These are phyloP conservation scores for Tricholoma sp. DNA, from an alignment of 768 basidiomycete species.

Conservation along the genomic window DNA sequence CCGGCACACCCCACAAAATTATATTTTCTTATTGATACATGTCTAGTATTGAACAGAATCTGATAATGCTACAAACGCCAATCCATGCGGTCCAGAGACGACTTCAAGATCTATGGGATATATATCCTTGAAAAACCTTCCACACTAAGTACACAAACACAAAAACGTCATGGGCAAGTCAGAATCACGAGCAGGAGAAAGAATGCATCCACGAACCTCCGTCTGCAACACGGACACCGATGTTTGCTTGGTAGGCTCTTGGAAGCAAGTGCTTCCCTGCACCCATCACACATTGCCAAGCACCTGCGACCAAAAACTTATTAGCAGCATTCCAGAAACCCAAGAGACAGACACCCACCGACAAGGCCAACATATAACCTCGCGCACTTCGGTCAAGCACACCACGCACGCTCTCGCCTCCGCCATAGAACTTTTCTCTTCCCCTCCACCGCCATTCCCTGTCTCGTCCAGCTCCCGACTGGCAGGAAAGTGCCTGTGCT, in stretches of 20 bases:
- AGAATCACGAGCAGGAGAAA: not conserved
- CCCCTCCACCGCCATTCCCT: not conserved
- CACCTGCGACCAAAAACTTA: slow-evolving; percentile 27
- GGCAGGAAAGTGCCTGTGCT: slow-evolving; percentile 17
- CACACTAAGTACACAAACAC: slow-evolving; percentile 22
- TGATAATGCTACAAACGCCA: too few relatives aligned
- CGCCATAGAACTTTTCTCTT: not conserved
- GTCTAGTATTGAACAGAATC: too few relatives aligned
- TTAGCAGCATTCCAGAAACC: too few relatives aligned
- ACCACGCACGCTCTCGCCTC: slow-evolving; percentile 50
- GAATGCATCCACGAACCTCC: slow-evolving; percentile 29
- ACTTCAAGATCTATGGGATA: slow-evolving; percentile 36
- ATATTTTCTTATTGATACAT: too few relatives aligned
- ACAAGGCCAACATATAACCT: slow-evolving; percentile 85
- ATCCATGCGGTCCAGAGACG: too few relatives aligned
- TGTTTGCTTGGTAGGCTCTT: slow-evolving; percentile 53
- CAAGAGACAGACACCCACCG: slow-evolving; percentile 36
- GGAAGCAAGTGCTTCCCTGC: slow-evolving; percentile 55
- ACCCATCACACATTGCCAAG: slow-evolving; percentile 61
- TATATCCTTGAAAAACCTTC: slow-evolving; percentile 60
- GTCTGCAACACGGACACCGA: slow-evolving; percentile 64
- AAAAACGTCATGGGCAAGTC: not conserved
- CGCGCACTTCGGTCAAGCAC: slow-evolving; percentile 61
- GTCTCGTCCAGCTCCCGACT: not conserved
- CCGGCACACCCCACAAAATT: too few relatives aligned